phyloP scores from a whole-genome alignment of 2,329 filamentous ascomycete species.

The Pseudogymnoascus sp. region DNA sequence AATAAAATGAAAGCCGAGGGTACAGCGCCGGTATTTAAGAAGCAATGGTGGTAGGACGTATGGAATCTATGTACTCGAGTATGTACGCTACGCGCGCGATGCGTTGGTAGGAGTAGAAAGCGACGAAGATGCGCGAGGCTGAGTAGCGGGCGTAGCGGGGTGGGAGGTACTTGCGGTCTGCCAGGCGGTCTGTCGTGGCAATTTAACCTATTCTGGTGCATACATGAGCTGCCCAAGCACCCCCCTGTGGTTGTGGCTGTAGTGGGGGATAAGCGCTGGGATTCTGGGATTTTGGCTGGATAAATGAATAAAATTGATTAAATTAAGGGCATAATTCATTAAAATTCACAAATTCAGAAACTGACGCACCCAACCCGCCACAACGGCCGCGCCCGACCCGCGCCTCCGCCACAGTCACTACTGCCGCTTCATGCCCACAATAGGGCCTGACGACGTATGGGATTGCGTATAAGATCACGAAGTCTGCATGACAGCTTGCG shows the following conservation, averaged over 20 bases:
- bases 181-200: conserved; percentile 3
- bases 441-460: not conserved
- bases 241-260: not conserved
- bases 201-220: not conserved
- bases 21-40: not conserved
- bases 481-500: not conserved
- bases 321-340: not conserved
- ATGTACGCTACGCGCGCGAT: conserved; percentile 7
- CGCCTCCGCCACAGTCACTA: not conserved
- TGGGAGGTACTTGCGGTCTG: not conserved
- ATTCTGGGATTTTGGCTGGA: not conserved
- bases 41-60: not conserved
- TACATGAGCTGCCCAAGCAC: not conserved
- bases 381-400: conserved; percentile 1
- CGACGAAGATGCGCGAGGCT: conserved; percentile 9
- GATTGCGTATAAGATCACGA: not conserved
- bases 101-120: not conserved
- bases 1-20: conserved; percentile 7
- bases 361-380: not conserved
- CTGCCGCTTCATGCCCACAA: not conserved
- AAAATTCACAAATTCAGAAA: not conserved
- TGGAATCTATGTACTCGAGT: not conserved
- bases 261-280: conserved; percentile 8
- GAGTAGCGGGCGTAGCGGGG: conserved; percentile 3
- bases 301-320: not conserved